These are phyloP conservation scores for Drechslera avenae DNA, from an alignment of 2,329 filamentous ascomycete species.

Conservation along the genomic window DNA sequence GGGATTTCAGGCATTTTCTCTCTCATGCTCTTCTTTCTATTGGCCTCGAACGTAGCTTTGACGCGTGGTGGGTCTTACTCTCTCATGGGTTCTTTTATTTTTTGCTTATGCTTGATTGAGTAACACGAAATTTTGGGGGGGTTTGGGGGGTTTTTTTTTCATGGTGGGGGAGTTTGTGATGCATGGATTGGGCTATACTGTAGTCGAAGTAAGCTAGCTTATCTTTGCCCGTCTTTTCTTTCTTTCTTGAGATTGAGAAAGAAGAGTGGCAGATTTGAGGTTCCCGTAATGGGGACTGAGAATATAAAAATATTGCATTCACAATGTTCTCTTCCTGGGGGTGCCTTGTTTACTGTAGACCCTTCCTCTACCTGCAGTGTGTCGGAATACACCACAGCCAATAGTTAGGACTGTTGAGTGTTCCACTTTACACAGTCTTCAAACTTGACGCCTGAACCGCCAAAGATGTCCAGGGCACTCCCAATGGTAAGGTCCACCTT, in stretches of 20 bases:
- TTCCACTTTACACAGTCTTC: constrained; percentile 93
- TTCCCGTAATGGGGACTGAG: not conserved
- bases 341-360: too few relatives aligned
- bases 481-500: constrained; percentile 94
- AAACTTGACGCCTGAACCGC: constrained; percentile 83
- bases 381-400: too few relatives aligned
- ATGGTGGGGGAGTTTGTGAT: not conserved
- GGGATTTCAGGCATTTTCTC: constrained; percentile 3
- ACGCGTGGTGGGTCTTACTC: not conserved
- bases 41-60: too few relatives aligned
- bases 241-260: not conserved
- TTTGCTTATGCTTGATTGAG: constrained; percentile 12
- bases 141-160: constrained; percentile 2
- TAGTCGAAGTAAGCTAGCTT: constrained; percentile 2
- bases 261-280: not conserved
- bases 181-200: constrained; percentile 1
- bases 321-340: too few relatives aligned
- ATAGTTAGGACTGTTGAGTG: constrained; percentile 38
- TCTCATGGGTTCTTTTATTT: not conserved
- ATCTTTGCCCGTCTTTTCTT: not conserved
- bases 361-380: too few relatives aligned
- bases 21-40: not conserved
- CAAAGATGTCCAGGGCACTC: constrained; percentile 94
- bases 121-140: constrained; percentile 10
- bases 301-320: constrained; percentile 7